Evolutionary conservation across 441 rosid species (phyloP).

Genomic region (Gossypium gossypioides): DNA sequence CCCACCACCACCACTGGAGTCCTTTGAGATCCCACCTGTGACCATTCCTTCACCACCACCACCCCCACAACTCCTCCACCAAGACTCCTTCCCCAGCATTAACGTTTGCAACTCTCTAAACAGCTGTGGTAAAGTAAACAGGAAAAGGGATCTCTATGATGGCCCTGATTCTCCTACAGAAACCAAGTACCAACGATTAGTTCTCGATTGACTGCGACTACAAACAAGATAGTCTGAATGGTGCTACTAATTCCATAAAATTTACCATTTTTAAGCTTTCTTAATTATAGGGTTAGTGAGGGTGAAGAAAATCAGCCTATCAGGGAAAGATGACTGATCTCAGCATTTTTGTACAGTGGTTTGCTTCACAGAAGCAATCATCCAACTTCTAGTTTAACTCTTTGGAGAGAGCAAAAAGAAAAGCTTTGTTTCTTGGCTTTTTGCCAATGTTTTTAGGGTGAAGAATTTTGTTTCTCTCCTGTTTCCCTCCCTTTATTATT

Average conservation of each 20-base stretch:
- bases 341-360: conserved; percentile 38
- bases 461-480: conserved; percentile 4
- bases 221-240: conserved; percentile 14
- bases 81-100: conserved; percentile 30
- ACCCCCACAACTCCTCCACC: conserved; percentile 23
- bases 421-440: conserved; percentile 17
- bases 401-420: conserved; percentile 6
- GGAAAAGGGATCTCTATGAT: conserved; percentile 58
- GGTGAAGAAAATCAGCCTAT: conserved; percentile 18
- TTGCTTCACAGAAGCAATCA: conserved; percentile 20
- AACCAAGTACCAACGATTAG: conserved; percentile 54
- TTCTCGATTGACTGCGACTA: conserved; percentile 39
- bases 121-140: conserved; percentile 39
- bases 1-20: conserved; percentile 67
- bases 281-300: conserved; percentile 19
- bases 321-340: conserved; percentile 30
- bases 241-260: conserved; percentile 17
- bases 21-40: conserved; percentile 69
- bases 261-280: conserved; percentile 19
- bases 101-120: conserved; percentile 22
- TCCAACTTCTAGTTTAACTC: conserved; percentile 18
- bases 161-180: conserved; percentile 48
- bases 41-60: conserved; percentile 43
- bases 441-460: conserved; percentile 22
- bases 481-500: background rate